Base-by-base conservation (phyloP, 2,329 filamentous ascomycete genomes). In the Penicillium decumbens region DNA sequence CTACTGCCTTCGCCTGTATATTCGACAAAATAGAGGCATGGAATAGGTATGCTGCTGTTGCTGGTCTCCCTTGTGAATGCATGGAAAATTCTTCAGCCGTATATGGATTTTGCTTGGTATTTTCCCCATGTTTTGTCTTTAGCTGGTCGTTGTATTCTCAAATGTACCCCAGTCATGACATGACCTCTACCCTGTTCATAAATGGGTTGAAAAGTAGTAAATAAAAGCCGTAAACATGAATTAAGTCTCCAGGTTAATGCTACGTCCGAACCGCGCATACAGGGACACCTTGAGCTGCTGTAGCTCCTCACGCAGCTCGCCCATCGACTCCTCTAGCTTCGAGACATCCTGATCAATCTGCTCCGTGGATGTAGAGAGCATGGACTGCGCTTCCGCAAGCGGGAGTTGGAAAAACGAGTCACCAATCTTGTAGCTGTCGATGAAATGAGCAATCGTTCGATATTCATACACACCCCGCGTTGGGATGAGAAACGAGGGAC, bases 221-320 rank as follows among this genome's bases (percentile, higher is more conserved):
- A 25, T 3, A 27, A 27, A n/a, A 13, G n/a, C 20, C 38, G 9
- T 8, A 3, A 6, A 24, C 38, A 40, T 8, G 4, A 15, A 40
- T 80, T 77, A 93, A 60, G 87, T 89, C 73, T 98, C 93, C 58
- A 97, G 78, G 73, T 98, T 98, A 77, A 98, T 98, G 70, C 91
- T 95, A 71, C 88, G 84, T 48, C 93, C 93, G 73, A 98, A 98
- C 54, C 95, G 83, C 29, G 90, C 91, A 73, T 98, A 98, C 54
- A 98, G 75, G 54, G 88, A 84, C 51, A 95, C 87, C 77, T 98
- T 98, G 57, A 98, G 78, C 69, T 87, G 79, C 55, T 83, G 81
- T 88, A 97, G 91, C 68, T 96, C 89, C 57, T 95, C 90, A 48
- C 85, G 85, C 45, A 95, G 79, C 2, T 78, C 78, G 47, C 80